Evolutionary conservation across 495 filamentous ascomycete genomes (phyloP).

Genomic region (Staphylotrichum tortipilum): DNA sequence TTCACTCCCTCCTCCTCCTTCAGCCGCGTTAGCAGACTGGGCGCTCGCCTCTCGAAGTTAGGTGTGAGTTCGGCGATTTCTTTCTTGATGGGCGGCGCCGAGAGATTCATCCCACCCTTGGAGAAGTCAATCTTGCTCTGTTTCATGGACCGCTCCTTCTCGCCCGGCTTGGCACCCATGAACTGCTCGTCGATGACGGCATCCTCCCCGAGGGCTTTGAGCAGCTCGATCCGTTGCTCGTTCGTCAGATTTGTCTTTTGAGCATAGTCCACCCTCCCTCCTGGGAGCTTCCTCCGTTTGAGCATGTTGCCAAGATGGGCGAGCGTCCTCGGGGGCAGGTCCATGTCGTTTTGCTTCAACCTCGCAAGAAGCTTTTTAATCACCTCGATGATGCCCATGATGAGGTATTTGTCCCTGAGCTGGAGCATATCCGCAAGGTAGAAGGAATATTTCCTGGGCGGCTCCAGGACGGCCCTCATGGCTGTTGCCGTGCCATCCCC

Average conservation of each 20-base stretch:
- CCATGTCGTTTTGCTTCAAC: slow-evolving; percentile 60
- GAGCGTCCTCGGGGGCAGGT: slow-evolving; percentile 52
- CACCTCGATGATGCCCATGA: slow-evolving; percentile 57
- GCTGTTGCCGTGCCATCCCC: slow-evolving; percentile 34
- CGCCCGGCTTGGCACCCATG: slow-evolving; percentile 41
- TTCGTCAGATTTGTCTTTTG: slow-evolving; percentile 64
- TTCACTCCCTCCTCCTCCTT: slow-evolving; percentile 6
- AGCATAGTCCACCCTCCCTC: slow-evolving; percentile 34
- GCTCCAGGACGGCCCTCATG: slow-evolving; percentile 49
- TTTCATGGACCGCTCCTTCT: slow-evolving; percentile 48
- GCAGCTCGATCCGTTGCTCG: slow-evolving; percentile 73
- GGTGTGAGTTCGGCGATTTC: slow-evolving; percentile 27
- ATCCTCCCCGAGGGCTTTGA: slow-evolving; percentile 70
- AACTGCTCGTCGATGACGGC: slow-evolving; percentile 42
- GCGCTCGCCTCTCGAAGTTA: slow-evolving; percentile 31
- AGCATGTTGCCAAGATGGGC: slow-evolving; percentile 52
- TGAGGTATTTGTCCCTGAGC: slow-evolving; percentile 75
- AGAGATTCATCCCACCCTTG: slow-evolving; percentile 10
- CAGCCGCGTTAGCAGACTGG: slow-evolving; percentile 13
- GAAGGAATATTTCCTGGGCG: slow-evolving; percentile 55
- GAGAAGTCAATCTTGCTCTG: slow-evolving; percentile 59
- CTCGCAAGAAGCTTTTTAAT: slow-evolving; percentile 62
- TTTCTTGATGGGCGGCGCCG: slow-evolving; percentile 33
- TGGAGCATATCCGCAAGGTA: slow-evolving; percentile 74
- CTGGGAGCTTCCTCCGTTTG: slow-evolving; percentile 21